These are phyloP conservation scores for Cystobasidium pallidum DNA, from an alignment of 1,284 basidiomycete genomes.

Conservation along the genomic window DNA sequence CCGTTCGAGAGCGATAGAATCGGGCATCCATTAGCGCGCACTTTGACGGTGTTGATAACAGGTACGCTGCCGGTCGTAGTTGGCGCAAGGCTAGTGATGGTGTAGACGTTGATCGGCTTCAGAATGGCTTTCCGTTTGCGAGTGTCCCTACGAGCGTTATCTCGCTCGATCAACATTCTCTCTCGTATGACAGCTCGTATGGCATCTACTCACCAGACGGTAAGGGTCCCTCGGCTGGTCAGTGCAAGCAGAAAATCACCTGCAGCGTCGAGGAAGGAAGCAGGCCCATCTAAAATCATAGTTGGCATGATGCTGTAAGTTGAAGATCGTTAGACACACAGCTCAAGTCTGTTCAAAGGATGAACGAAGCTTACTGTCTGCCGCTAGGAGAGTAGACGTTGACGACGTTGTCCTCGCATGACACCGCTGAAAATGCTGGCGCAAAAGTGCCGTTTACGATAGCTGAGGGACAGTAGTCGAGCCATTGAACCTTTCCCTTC, in stretches of 20 bases:
- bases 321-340: background rate
- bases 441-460: constrained; percentile 70
- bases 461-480: constrained; percentile 79
- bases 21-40: constrained; percentile 76
- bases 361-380: constrained; percentile 64
- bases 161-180: too few species aligned
- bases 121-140: constrained; percentile 68
- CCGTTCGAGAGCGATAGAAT: constrained; percentile 75
- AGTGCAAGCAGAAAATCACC: constrained; percentile 70
- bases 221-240: constrained; percentile 70
- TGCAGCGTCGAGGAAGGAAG: constrained; percentile 68
- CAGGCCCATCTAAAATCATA: constrained; percentile 71
- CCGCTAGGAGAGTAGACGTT: constrained; percentile 78
- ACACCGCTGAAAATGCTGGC: constrained; percentile 70
- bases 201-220: constrained; percentile 77
- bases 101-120: constrained; percentile 66
- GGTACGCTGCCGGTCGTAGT: constrained; percentile 54
- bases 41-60: constrained; percentile 63
- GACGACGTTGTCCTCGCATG: constrained; percentile 73
- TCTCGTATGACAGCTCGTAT: too few species aligned
- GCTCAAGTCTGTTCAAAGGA: constrained; percentile 30
- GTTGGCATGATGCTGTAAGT: constrained; percentile 69
- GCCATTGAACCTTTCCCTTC: constrained; percentile 72
- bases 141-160: constrained; percentile 70
- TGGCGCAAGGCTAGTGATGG: constrained; percentile 66